phyloP scores from a whole-genome alignment of 495 filamentous ascomycete species.

The Clavariopsis aquatica region DNA sequence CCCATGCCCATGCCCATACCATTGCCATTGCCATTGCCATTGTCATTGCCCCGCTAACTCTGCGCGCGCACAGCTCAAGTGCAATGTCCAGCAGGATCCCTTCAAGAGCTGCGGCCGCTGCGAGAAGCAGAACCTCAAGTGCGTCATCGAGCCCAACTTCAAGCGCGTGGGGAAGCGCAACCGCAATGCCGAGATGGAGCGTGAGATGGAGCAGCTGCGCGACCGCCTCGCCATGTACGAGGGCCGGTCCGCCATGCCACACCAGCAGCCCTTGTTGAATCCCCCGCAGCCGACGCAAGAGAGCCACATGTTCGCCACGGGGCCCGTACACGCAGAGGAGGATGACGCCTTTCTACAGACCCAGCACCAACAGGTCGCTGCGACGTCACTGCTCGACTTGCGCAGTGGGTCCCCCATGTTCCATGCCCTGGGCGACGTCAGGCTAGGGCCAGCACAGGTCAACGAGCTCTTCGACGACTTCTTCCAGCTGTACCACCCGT shows the following conservation, averaged over 20 bases:
- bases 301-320: slow-evolving; percentile 28
- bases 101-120: slow-evolving; percentile 81
- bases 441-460: slow-evolving; percentile 70
- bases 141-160: slow-evolving; percentile 93
- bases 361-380: slow-evolving; percentile 64
- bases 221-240: slow-evolving; percentile 34
- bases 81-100: slow-evolving; percentile 85
- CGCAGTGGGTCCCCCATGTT: slow-evolving; percentile 50
- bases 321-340: slow-evolving; percentile 35
- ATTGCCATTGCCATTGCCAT: too few species aligned
- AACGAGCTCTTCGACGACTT: slow-evolving; percentile 74
- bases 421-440: slow-evolving; percentile 67
- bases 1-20: too few species aligned
- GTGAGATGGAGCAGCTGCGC: slow-evolving; percentile 63
- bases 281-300: slow-evolving; percentile 25
- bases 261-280: slow-evolving; percentile 17
- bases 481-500: slow-evolving; percentile 81
- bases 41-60: slow-evolving; percentile 13
- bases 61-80: slow-evolving; percentile 63
- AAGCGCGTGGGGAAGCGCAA: slow-evolving; percentile 89
- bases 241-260: slow-evolving; percentile 23
- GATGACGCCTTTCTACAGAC: slow-evolving; percentile 65
- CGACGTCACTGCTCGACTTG: slow-evolving; percentile 77
- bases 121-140: slow-evolving; percentile 79
- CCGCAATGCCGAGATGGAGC: slow-evolving; percentile 90